Base-by-base conservation (phyloP, 192 early-diverging fungal genomes). In the Tieghemiomyces parasiticus region DNA sequence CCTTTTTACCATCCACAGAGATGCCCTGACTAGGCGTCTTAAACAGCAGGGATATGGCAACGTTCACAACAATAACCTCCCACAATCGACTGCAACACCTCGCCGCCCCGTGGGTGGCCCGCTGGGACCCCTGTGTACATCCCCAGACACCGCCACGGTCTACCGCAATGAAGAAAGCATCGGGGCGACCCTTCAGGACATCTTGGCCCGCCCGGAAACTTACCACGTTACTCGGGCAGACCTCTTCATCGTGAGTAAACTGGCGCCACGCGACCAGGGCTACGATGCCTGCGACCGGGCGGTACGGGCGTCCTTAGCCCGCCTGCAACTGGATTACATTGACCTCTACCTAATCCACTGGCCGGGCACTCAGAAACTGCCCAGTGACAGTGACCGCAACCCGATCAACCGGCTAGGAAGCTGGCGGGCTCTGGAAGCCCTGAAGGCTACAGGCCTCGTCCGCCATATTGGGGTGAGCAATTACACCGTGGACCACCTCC, bases 321-420 rank as follows among this genome's bases (percentile, higher is more conserved):
- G 75, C n/a, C 74, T 86, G 35, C 67, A 74, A 33, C 63, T 83
- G 6, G 79, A 84, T 29, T 86, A 88, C 34, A 69, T 88, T 38
- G 86, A 88, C 61, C 69, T 88, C 0, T 88, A 83, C 34, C 68
- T 88, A 10, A 85, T 88, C 33, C 86, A 88, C 56, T 88, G 86
- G 86, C 86, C 86, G 25, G 82, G 55, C 24, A 63, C 47, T 45
- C 33, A 42, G 20, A 47, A 62, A 28, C 26, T 60, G 8, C 25
- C 60, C 34, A 28, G 50, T 58, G 54, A 26, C 46, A 26, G 4
- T n/a, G 34, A 25, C 34, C 14, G 63, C 33, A 79, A 87, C 63
- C 64, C 65, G 9, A 49, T 46, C 28, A 76, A 80, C 42, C 73
- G 82, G 24, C 62, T 67, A 61, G 73, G 61, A 22, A 84, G 81